phyloP scores from a whole-genome alignment of 1,284 basidiomycete genomes.

The Boletus mariae region DNA sequence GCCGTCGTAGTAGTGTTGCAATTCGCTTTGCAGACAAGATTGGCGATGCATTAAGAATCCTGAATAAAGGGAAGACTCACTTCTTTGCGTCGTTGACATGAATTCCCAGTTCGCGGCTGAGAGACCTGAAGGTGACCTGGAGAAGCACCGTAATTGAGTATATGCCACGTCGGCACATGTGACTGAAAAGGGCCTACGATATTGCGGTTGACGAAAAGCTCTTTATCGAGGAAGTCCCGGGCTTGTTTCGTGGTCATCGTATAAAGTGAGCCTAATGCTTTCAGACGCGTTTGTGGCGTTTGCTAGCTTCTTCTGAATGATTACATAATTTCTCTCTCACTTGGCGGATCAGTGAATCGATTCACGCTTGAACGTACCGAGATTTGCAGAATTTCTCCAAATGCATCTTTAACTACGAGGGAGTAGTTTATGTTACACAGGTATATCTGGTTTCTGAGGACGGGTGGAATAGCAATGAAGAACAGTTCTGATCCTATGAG shows the following conservation, averaged over 20 bases:
- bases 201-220: constrained; percentile 57
- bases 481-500: neutral
- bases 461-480: no score
- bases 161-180: neutral
- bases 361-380: no score
- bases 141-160: neutral
- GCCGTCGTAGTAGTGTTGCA: constrained; percentile 52
- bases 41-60: neutral
- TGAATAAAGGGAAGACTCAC: constrained; percentile 36
- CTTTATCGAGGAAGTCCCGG: constrained; percentile 58
- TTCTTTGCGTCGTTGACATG: constrained; percentile 74
- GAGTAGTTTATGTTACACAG: neutral
- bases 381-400: no score
- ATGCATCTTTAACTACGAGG: neutral
- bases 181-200: constrained; percentile 42
- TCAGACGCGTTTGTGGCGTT: constrained; percentile 6
- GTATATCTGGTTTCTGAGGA: neutral
- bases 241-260: constrained; percentile 45
- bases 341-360: no score
- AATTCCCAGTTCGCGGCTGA: constrained; percentile 63
- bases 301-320: no score
- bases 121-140: constrained; percentile 70
- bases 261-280: neutral
- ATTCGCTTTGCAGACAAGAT: constrained; percentile 43
- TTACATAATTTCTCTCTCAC: no score